Evolutionary conservation across 164 flowering plant species (phyloP).

Genomic region (Vitis amurensis): DNA sequence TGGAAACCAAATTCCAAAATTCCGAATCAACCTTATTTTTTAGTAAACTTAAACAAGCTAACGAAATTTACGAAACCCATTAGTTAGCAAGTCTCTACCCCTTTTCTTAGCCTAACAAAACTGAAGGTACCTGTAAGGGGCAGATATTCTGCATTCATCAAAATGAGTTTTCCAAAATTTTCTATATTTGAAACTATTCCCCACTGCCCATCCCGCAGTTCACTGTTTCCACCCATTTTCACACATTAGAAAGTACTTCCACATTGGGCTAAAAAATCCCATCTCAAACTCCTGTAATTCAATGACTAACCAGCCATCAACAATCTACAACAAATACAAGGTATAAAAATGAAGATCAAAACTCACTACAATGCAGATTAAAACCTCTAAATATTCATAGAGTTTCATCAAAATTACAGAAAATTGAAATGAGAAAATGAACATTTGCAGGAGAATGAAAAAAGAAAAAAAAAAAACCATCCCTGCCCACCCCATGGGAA

Average conservation of each 20-base stretch:
- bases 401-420: background rate
- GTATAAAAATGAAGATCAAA: background rate
- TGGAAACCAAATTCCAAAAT: too few relatives aligned
- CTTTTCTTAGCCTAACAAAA: too few relatives aligned
- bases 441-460: background rate
- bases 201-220: background rate
- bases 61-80: too few relatives aligned
- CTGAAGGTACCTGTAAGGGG: too few relatives aligned
- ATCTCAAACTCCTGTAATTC: background rate
- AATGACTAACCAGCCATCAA: background rate
- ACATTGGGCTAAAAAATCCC: background rate
- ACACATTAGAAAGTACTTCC: background rate
- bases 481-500: too few relatives aligned
- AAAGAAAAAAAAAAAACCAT: background rate
- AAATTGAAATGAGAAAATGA: background rate
- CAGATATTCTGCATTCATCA: too few relatives aligned
- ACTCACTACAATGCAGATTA: background rate
- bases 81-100: too few relatives aligned
- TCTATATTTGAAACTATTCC: background rate
- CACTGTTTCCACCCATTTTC: slow-evolving; percentile 1
- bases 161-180: background rate
- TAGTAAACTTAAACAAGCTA: too few relatives aligned
- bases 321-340: too few relatives aligned
- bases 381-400: background rate
- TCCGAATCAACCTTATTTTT: too few relatives aligned